Conservation (phyloP, 306 rosid species). For the Cucurbita maxima region DNA sequence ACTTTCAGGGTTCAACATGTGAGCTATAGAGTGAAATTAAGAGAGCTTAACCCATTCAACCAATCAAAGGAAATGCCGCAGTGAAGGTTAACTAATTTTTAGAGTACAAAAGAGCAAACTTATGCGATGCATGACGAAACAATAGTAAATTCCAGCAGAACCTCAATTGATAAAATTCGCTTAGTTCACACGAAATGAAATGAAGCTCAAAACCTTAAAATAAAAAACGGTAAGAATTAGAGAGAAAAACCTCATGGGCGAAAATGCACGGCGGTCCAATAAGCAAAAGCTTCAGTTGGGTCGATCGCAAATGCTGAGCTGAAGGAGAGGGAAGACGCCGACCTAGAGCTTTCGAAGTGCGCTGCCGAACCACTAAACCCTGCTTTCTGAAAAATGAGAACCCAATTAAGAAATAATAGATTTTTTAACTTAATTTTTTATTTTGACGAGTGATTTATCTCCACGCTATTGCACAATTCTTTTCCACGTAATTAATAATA, state of each 20-base stretch:
- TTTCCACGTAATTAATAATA: too few relatives aligned
- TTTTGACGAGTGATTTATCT: too few relatives aligned
- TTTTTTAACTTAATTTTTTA: too few relatives aligned
- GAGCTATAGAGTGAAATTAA: background rate
- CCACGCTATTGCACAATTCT: too few relatives aligned
- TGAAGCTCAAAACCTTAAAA: background rate
- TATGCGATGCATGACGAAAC: background rate
- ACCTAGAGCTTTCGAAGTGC: background rate
- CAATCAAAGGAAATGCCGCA: background rate
- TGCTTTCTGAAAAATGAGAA: background rate
- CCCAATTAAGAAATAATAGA: background rate
- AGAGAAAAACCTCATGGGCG: background rate
- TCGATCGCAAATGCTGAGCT: background rate
- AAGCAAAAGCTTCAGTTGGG: background rate
- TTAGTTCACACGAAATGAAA: background rate
- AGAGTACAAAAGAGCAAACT: background rate
- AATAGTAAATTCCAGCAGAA: background rate
- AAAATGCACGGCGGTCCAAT: background rate
- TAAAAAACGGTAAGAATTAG: background rate
- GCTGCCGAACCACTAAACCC: background rate
- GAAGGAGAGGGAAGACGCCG: background rate
- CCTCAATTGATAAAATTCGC: background rate
- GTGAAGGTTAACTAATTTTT: background rate
- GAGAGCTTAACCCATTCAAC: background rate
- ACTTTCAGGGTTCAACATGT: background rate